Evolutionary conservation across 1,139 yeast species (phyloP).

Genomic region (Meyerozyma guilliermondii): DNA sequence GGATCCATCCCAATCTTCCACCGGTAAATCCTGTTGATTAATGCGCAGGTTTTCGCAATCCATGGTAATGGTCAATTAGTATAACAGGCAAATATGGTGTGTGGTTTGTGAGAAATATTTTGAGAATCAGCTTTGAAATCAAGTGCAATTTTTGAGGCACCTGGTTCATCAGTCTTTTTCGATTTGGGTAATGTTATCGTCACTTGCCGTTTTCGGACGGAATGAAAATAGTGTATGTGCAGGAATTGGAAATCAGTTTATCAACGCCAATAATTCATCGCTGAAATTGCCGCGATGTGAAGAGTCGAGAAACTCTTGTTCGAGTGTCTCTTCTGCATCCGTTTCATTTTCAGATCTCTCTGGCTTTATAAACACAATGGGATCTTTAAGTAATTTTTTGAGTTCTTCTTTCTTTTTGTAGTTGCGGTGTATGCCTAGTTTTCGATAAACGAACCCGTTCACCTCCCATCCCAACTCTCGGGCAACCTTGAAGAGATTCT

Average conservation of each 20-base stretch:
- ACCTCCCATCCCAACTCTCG: constrained; percentile 32
- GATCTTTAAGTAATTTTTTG: constrained; percentile 18
- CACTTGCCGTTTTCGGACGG: background rate
- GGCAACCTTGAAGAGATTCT: constrained; percentile 30
- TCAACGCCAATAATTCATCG: background rate
- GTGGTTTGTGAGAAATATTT: background rate
- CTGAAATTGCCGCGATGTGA: background rate
- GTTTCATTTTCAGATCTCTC: constrained; percentile 7
- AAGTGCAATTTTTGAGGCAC: background rate
- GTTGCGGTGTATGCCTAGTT: constrained; percentile 20
- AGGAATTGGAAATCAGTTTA: background rate
- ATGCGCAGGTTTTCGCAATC: background rate
- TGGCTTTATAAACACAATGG: constrained; percentile 14
- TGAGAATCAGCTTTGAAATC: background rate
- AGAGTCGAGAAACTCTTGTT: constrained; percentile 14
- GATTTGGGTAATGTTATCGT: background rate
- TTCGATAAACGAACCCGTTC: constrained; percentile 29
- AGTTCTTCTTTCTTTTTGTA: constrained; percentile 17
- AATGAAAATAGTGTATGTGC: background rate
- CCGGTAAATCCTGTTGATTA: background rate
- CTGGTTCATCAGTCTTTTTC: background rate
- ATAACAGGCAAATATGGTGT: background rate
- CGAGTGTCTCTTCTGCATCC: constrained; percentile 11
- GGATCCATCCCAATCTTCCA: constrained; percentile 1
- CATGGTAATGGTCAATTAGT: background rate